phyloP scores from a whole-genome alignment of 2,329 filamentous ascomycete species.

The Endoconidiophora polonica region DNA sequence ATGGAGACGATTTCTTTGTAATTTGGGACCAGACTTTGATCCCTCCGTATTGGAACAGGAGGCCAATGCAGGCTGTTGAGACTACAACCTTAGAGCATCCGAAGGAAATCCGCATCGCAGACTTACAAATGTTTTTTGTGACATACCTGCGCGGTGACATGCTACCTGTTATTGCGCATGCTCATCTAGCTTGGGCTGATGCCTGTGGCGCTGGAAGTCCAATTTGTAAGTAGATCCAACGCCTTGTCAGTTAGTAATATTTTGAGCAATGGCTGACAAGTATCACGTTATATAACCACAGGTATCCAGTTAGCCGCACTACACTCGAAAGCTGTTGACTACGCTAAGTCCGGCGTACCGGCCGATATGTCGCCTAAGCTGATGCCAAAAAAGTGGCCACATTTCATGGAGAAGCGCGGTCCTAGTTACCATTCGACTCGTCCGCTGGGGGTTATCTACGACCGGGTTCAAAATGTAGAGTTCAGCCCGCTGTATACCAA shows the following conservation, averaged over 20 bases:
- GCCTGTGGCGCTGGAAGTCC: slow-evolving; percentile 45
- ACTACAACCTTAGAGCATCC: slow-evolving; percentile 17
- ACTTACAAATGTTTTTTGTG: slow-evolving; percentile 76
- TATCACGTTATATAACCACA: slow-evolving; percentile 17
- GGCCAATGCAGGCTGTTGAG: slow-evolving; percentile 51
- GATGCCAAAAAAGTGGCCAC: slow-evolving; percentile 52
- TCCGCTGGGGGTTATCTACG: slow-evolving; percentile 68
- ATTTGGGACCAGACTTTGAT: slow-evolving; percentile 73
- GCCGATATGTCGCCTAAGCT: slow-evolving; percentile 49
- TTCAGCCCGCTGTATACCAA: slow-evolving; percentile 59
- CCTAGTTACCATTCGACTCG: slow-evolving; percentile 49
- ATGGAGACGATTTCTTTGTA: slow-evolving; percentile 90
- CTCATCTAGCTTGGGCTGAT: slow-evolving; percentile 69
- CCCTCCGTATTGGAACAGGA: slow-evolving; percentile 50
- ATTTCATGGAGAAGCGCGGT: slow-evolving; percentile 64
- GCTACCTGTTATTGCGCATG: slow-evolving; percentile 60
- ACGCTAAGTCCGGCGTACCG: slow-evolving; percentile 72
- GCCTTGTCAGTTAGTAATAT: background rate
- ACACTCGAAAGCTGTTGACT: slow-evolving; percentile 88
- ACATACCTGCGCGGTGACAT: slow-evolving; percentile 83
- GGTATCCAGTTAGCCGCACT: slow-evolving; percentile 56
- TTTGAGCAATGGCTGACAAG: background rate
- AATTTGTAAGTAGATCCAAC: slow-evolving; percentile 38
- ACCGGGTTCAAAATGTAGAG: slow-evolving; percentile 48
- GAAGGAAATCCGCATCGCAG: slow-evolving; percentile 48